Conservation (phyloP, 164 flowering plant genomes). For the Magnolia officinalis region DNA sequence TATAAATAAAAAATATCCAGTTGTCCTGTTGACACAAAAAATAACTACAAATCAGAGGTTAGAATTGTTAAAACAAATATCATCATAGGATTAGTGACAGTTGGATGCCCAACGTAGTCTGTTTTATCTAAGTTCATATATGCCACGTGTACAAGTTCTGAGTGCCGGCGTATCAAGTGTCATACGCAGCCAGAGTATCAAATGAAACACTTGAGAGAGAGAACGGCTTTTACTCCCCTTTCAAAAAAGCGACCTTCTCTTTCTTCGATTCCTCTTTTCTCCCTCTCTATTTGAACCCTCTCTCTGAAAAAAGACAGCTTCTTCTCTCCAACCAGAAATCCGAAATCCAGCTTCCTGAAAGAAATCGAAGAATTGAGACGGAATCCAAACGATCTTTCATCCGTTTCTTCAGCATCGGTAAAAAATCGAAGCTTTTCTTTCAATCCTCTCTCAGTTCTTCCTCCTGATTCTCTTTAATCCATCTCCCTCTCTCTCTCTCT, state of each 20-base stretch:
- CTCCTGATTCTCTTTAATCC: neutral
- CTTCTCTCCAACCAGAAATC: neutral
- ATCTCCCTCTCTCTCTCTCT: neutral
- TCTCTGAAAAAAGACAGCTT: neutral
- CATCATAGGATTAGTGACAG: no score
- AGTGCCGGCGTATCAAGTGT: neutral
- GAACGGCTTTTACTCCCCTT: slow-evolving; percentile 2
- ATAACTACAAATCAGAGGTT: no score
- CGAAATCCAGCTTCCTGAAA: neutral
- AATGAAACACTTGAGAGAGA: neutral
- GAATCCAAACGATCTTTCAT: neutral
- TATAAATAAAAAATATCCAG: no score
- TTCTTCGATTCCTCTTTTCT: neutral
- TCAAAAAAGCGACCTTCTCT: slow-evolving; percentile 1
- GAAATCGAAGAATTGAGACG: neutral
- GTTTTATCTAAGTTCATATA: no score
- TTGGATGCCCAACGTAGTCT: no score
- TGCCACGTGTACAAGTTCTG: no score
- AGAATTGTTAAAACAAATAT: no score
- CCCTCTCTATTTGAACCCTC: slow-evolving; percentile 3
- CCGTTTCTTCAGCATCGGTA: neutral
- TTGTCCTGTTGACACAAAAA: no score
- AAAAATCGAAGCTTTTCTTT: neutral
- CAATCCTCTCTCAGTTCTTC: neutral
- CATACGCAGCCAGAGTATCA: neutral